phyloP scores from a whole-genome alignment of 164 flowering plant species.

The Dillenia turbinata region DNA sequence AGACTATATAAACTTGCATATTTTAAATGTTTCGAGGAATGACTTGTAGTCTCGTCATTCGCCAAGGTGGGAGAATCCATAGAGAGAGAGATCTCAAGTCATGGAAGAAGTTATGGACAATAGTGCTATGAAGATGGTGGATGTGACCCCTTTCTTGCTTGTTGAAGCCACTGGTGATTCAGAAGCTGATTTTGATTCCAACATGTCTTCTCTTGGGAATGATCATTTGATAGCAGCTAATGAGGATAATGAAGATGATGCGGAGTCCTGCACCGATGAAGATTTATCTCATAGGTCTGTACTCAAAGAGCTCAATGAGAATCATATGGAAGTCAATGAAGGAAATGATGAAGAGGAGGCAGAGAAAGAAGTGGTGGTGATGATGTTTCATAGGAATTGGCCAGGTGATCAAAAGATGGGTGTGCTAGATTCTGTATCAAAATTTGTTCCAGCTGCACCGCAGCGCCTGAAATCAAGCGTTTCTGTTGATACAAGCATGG shows the following conservation, averaged over 20 bases:
- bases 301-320: background rate
- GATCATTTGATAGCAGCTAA: background rate
- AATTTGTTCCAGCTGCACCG: background rate
- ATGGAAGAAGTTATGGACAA: background rate
- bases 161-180: conserved; percentile 49
- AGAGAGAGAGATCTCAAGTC: background rate
- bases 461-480: conserved; percentile 6
- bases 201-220: background rate
- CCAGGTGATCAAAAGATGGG: background rate
- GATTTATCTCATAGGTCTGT: background rate
- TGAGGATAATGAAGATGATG: conserved; percentile 22
- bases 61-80: background rate
- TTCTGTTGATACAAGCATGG: conserved; percentile 14
- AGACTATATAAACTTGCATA: no score
- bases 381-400: conserved; percentile 8
- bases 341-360: conserved; percentile 5
- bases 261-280: conserved; percentile 39
- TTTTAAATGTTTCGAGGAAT: no score
- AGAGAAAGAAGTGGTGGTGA: conserved; percentile 16
- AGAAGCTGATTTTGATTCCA: conserved; percentile 21
- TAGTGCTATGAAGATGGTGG: conserved; percentile 6
- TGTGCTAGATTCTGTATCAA: background rate
- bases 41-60: no score
- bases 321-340: background rate
- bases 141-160: conserved; percentile 32